A percentile compares a stretch with the other conserved stretches of the same genome.
Conservation (phyloP, 2,329 filamentous ascomycete species). For the Alternaria solani region DNA sequence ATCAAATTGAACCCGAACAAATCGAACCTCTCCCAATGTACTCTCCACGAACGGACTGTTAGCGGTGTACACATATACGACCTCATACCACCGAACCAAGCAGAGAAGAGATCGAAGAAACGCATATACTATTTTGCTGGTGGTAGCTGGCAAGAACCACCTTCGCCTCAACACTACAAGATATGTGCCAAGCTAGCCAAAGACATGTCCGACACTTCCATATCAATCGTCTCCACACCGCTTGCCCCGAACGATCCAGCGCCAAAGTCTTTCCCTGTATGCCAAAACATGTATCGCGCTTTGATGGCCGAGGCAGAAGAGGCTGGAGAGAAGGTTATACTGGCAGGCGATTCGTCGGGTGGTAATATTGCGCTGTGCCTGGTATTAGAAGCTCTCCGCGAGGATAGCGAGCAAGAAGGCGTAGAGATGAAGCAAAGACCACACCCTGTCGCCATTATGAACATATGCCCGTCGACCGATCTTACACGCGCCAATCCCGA, state of each 20-base stretch:
- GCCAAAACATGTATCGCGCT: constrained; percentile 56
- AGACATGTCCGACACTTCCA: constrained; percentile 51
- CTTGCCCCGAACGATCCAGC: constrained; percentile 64
- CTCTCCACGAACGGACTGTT: constrained; percentile 52
- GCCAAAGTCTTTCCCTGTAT: constrained; percentile 56
- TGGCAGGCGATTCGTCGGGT: constrained; percentile 65
- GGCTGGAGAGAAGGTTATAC: constrained; percentile 55
- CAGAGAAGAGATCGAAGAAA: constrained; percentile 28
- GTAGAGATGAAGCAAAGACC: constrained; percentile 15
- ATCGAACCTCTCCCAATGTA: constrained; percentile 44
- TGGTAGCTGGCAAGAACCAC: constrained; percentile 64
- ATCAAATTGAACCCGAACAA: constrained; percentile 49
- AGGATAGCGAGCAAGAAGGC: constrained; percentile 31
- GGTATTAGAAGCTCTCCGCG: constrained; percentile 49
- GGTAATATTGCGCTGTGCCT: constrained; percentile 61
- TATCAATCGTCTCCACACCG: constrained; percentile 62
- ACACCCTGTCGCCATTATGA: constrained; percentile 53
- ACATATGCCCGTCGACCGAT: constrained; percentile 61
- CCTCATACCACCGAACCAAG: constrained; percentile 36
- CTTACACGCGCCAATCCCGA: constrained; percentile 57
- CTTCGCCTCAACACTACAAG: constrained; percentile 62
- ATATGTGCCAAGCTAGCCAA: constrained; percentile 57
- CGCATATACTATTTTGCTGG: constrained; percentile 65
- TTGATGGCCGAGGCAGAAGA: constrained; percentile 53
- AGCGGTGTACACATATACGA: constrained; percentile 59